phyloP scores from a whole-genome alignment of 176 grass and related monocot genomes.

The Musa itinerans region DNA sequence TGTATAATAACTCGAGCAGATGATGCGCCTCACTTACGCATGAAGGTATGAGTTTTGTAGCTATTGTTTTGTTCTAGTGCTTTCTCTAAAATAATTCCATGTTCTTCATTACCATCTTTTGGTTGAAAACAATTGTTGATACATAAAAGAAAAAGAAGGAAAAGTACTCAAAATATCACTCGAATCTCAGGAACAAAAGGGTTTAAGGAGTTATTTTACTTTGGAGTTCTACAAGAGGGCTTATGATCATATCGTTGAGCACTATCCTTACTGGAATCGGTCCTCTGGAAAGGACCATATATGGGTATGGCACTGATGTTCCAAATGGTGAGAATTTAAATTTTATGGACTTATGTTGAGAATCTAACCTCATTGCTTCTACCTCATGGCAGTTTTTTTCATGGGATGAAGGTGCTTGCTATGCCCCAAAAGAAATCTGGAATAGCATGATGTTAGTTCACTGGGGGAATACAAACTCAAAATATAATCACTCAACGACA shows the following conservation, averaged over 20 bases:
- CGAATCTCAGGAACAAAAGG: slow-evolving; percentile 35
- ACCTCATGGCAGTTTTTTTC: slow-evolving; percentile 68
- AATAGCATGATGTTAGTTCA: slow-evolving; percentile 93
- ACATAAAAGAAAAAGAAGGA: too few species aligned
- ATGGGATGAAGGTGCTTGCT: slow-evolving; percentile 99
- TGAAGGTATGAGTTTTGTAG: slow-evolving; percentile 37
- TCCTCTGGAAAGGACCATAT: slow-evolving; percentile 93
- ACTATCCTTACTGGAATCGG: slow-evolving; percentile 83
- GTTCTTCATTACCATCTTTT: not conserved
- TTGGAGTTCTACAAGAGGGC: slow-evolving; percentile 76
- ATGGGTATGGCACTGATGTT: slow-evolving; percentile 54
- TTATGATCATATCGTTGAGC: slow-evolving; percentile 81
- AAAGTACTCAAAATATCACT: not conserved
- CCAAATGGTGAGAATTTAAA: slow-evolving; percentile 16
- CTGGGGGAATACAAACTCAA: slow-evolving; percentile 94
- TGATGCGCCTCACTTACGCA: slow-evolving; percentile 62
- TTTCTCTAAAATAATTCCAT: slow-evolving; percentile 21
- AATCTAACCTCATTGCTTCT: slow-evolving; percentile 23
- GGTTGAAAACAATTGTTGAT: not conserved
- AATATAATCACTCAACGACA: slow-evolving; percentile 80
- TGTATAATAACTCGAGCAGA: slow-evolving; percentile 85
- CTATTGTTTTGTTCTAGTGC: slow-evolving; percentile 7
- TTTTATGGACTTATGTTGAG: slow-evolving; percentile 13
- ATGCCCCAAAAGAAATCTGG: slow-evolving; percentile 95
- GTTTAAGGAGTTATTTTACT: slow-evolving; percentile 56